A percentile compares a stretch with the other conserved stretches of the same genome.
These are phyloP conservation scores for Tripidium arundinaceum DNA, from an alignment of 202 grass and related monocot genomes.

Conservation along the genomic window DNA sequence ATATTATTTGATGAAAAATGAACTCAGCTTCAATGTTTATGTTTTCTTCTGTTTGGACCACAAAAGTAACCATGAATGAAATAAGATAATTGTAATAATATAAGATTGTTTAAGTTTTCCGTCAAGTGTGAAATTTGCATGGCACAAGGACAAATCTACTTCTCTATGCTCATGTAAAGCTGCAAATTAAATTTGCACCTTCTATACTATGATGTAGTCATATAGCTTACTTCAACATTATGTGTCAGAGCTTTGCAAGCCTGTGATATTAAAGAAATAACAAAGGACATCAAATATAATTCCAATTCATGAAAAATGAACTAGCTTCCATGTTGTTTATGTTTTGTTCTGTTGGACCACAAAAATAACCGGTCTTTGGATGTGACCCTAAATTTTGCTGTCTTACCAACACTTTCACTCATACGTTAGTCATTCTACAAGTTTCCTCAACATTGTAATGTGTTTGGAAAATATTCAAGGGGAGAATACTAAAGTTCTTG, in stretches of 20 bases:
- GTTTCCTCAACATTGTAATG: background rate
- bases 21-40: background rate
- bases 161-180: background rate
- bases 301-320: background rate
- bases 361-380: background rate
- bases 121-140: background rate
- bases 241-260: background rate
- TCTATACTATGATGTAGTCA: background rate
- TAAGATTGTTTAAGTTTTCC: background rate
- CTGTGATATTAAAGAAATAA: background rate
- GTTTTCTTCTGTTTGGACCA: background rate
- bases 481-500: background rate
- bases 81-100: background rate
- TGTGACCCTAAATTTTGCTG: background rate
- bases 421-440: background rate
- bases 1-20: background rate
- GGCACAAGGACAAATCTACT: background rate
- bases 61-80: background rate
- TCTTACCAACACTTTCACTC: slow-evolving; percentile 12
- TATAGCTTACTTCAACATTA: background rate
- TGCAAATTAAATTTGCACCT: background rate
- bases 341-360: background rate
- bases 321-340: background rate
- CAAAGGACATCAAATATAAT: background rate
- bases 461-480: slow-evolving; percentile 13